These are phyloP conservation scores for Staphylotrichum tortipilum DNA, from an alignment of 495 filamentous ascomycete genomes.

Conservation along the genomic window DNA sequence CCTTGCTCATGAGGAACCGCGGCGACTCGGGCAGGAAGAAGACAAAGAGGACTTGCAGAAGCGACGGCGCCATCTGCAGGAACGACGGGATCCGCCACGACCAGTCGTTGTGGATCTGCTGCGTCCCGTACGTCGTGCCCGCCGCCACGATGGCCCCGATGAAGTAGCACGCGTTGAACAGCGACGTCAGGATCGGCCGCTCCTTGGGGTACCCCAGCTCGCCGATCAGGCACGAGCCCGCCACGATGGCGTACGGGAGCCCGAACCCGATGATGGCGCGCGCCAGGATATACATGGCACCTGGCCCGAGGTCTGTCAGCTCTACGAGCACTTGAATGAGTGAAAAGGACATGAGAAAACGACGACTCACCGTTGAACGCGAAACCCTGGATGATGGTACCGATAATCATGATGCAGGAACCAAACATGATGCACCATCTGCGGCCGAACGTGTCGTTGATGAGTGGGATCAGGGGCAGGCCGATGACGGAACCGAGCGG, in stretches of 20 bases:
- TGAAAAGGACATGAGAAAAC: too few species aligned
- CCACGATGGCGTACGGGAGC: constrained; percentile 54
- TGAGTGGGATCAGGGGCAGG: constrained; percentile 50
- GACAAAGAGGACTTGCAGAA: constrained; percentile 49
- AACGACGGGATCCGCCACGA: constrained; percentile 57
- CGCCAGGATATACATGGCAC: constrained; percentile 53
- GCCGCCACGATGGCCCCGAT: constrained; percentile 55
- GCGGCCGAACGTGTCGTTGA: constrained; percentile 49
- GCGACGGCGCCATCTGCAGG: constrained; percentile 45
- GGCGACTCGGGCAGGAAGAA: constrained; percentile 54
- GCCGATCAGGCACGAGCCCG: constrained; percentile 52
- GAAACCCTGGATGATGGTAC: constrained; percentile 49
- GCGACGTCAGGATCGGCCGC: constrained; percentile 51
- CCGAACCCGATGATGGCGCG: constrained; percentile 56
- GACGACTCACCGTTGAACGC: constrained; percentile 33
- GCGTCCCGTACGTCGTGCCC: constrained; percentile 49
- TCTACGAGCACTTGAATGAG: too few species aligned
- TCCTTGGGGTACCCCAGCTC: constrained; percentile 60
- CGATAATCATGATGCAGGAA: constrained; percentile 48
- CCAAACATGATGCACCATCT: constrained; percentile 53
- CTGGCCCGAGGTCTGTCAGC: not conserved
- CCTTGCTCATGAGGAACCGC: constrained; percentile 51
- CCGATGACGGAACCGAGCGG: constrained; percentile 40
- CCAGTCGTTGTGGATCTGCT: constrained; percentile 48
- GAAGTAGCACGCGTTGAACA: constrained; percentile 61